These are phyloP conservation scores for Candida sakaeoensis DNA, from an alignment of 805 yeast genomes.

Conservation along the genomic window DNA sequence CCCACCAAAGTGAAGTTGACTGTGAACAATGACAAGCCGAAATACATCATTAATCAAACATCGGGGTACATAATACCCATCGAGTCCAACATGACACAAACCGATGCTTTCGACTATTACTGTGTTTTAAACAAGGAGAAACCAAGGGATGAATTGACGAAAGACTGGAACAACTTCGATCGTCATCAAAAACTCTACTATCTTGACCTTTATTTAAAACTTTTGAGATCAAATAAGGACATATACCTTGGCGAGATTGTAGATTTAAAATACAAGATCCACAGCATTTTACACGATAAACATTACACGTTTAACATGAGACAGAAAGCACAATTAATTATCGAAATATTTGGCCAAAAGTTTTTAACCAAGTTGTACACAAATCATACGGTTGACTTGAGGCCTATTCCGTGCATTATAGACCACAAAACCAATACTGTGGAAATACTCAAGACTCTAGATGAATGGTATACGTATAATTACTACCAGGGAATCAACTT, in stretches of 20 bases:
- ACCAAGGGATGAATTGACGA: background rate
- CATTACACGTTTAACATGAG: background rate
- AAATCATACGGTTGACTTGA: background rate
- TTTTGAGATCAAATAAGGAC: constrained; percentile 26
- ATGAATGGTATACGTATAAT: constrained; percentile 2
- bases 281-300: background rate
- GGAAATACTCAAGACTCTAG: background rate
- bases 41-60: constrained; percentile 3
- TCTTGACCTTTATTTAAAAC: constrained; percentile 20
- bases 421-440: background rate
- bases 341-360: constrained; percentile 1
- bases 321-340: background rate
- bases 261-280: constrained; percentile 1
- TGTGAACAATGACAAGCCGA: background rate
- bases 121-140: background rate
- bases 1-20: no score
- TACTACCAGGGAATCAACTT: background rate
- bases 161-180: background rate
- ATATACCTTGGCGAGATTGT: constrained; percentile 27
- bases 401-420: background rate
- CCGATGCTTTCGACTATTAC: constrained; percentile 37
- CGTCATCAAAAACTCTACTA: background rate
- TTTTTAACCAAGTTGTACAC: background rate
- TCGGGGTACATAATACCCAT: constrained; percentile 1
- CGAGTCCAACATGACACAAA: constrained; percentile 16